Evolutionary conservation across 371 early-diverging fungal species (phyloP), one percentile per base, ranked within the genome.

Genomic region (Actinomucor elegans): DNA sequence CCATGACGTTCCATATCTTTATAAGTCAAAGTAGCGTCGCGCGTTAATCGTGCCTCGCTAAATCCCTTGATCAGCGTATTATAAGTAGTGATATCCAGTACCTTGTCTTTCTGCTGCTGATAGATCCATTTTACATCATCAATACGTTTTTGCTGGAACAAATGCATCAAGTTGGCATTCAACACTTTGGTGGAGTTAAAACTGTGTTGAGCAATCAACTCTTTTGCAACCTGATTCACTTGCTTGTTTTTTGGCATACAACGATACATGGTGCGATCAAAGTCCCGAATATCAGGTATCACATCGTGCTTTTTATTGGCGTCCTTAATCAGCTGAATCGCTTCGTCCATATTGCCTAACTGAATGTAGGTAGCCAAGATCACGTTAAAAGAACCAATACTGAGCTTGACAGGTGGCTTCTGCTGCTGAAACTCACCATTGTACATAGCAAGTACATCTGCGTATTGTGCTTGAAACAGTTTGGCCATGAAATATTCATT

Each of bases 401-500:
- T 72, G 9, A 68, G 50, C 7, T 57, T 54, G 11, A 61, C 17
- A n/a, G n/a, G n/a, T n/a, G n/a, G n/a, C 2, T 44, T 33, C 9
- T 36, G 12, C 34, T 37, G 20, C 0, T 36, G 32, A 33, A 66
- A 52, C 2, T 45, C 43, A 4, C 58, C 14, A 11, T 52, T 15
- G 44, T 61, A 69, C 37, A 65, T 55, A 20, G 52, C 49, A 18
- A 74, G 24, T 21, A 77, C 66, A 21, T 69, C 78, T 8, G 66
- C 40, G 29, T 77, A 63, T 23, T 66, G 43, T 10, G 67, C 64
- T 31, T 72, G 64, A 20, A 65, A 69, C 6, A 77, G 23, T 46
- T 69, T 69, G 27, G 66, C 69, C 44, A 61, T 63, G 48, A 74
- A 73, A 35, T 66, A 74, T 18, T 77, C 78, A 20, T 69, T 70